These are phyloP conservation scores for Thermothelomyces thermophilus DNA, from an alignment of 2,329 filamentous ascomycete species.

Conservation along the genomic window DNA sequence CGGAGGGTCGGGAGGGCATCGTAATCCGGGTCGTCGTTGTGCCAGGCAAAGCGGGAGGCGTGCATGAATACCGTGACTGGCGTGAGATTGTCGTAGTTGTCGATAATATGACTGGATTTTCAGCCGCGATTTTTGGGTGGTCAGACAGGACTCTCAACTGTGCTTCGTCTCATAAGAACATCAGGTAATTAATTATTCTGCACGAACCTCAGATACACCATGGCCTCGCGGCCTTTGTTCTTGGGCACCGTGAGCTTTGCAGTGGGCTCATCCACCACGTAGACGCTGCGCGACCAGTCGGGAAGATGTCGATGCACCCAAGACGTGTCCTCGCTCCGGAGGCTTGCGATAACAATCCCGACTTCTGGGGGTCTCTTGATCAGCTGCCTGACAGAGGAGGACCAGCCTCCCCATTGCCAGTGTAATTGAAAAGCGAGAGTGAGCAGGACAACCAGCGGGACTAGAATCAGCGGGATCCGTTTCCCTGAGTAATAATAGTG, in stretches of 20 bases:
- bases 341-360: constrained; percentile 21
- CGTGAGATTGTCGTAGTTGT: constrained; percentile 42
- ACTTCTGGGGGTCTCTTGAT: not conserved
- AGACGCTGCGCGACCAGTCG: constrained; percentile 48
- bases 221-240: constrained; percentile 48
- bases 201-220: constrained; percentile 41
- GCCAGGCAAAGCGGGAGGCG: constrained; percentile 44
- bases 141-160: too few species aligned
- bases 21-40: constrained; percentile 48
- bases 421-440: constrained; percentile 3
- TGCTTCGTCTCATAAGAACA: too few species aligned
- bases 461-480: not conserved
- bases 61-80: constrained; percentile 41
- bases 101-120: constrained; percentile 38
- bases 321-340: constrained; percentile 20
- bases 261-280: constrained; percentile 45
- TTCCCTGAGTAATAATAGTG: not conserved
- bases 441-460: not conserved
- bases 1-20: constrained; percentile 46
- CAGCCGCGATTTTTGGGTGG: too few species aligned
- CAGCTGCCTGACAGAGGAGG: not conserved
- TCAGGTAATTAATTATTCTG: not conserved
- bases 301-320: constrained; percentile 38
- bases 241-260: constrained; percentile 42
- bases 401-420: not conserved